phyloP scores from a whole-genome alignment of 2,329 filamentous ascomycete genomes.

The Myriosclerotinia scirpicola region DNA sequence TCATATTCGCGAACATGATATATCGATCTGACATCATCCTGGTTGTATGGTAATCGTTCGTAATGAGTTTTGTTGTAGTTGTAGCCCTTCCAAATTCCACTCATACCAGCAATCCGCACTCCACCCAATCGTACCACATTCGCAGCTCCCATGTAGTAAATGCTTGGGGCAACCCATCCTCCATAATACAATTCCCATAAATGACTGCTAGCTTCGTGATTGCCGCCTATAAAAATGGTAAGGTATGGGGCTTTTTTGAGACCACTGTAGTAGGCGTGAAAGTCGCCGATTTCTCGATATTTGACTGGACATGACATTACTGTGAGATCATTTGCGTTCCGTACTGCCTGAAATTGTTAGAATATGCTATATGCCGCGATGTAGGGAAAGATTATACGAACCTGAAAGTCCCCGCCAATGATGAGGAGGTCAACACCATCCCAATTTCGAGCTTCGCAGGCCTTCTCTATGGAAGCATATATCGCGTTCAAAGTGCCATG shows the following conservation, averaged over 20 bases:
- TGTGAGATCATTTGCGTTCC: conserved; percentile 83
- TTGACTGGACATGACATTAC: conserved; percentile 88
- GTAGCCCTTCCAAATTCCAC: conserved; percentile 91
- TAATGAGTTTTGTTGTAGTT: conserved; percentile 82
- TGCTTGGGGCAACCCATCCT: conserved; percentile 94
- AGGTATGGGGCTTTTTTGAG: conserved; percentile 75
- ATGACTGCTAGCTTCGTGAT: conserved; percentile 91
- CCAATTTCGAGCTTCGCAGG: conserved; percentile 73
- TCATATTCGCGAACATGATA: conserved; percentile 92
- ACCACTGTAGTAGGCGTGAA: conserved; percentile 91
- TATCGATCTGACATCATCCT: conserved; percentile 73
- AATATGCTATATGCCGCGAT: neutral
- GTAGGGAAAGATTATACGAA: conserved; percentile 41
- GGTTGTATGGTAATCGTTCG: conserved; percentile 82
- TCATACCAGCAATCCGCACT: conserved; percentile 83
- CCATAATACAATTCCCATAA: conserved; percentile 93
- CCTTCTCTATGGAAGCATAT: conserved; percentile 72
- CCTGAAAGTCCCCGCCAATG: conserved; percentile 95
- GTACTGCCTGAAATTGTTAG: conserved; percentile 61
- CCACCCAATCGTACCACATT: conserved; percentile 84
- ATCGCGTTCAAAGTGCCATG: conserved; percentile 92
- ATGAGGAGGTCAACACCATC: conserved; percentile 83
- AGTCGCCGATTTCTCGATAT: conserved; percentile 86
- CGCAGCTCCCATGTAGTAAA: conserved; percentile 94
- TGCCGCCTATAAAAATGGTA: conserved; percentile 90